Evolutionary conservation across 495 filamentous ascomycete genomes (phyloP), one percentile per base, ranked within the genome.

Genomic region (Trichoderma erinaceum): DNA sequence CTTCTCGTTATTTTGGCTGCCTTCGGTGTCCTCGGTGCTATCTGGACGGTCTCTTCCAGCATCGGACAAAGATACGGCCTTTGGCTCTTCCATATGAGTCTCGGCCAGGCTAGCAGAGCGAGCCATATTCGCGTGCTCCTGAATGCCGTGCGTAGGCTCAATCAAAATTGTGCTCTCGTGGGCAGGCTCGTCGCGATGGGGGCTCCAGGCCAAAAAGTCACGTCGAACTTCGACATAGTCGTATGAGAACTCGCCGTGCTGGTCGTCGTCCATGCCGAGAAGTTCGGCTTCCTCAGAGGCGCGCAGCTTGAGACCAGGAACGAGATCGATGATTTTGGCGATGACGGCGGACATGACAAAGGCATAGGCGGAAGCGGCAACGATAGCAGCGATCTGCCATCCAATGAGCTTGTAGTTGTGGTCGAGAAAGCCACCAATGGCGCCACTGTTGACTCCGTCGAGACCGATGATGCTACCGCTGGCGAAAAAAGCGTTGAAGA

Each of bases 221-320:
- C 95, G 88, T 68, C 95, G 89, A 69, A 99, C 95, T 83, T 99
- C 95, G 72, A 99, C 95, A 77, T 99, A 99, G 79, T 99, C 95
- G 81, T 99, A 99, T 8, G 95, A 96, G 75, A 99, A 99, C 78
- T 99, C 95, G 75, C 95, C 95, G 43, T 97, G 89, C 76, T 99
- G 95, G 80, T 99, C 95, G 76, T 98, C 96, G 72, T 99, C 95
- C 93, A 98, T 97, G 68, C 95, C 95, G 65, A 98, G 86, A 23
- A 99, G 86, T 78, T 99, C 95, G n/a, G 96, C 95, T 80, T 99
- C 91, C 73, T 96, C 92, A 41, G 88, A 91, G 13, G 95, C 95
- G 61, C 95, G 91, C 68, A 99, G 90, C 70, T 97, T 86, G 16
- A 99, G 85, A 38, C 96, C 96, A 7, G 95, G 95, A 66, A 95